phyloP scores from a whole-genome alignment of 106 monocot species.

The Cymbidium sinense region DNA sequence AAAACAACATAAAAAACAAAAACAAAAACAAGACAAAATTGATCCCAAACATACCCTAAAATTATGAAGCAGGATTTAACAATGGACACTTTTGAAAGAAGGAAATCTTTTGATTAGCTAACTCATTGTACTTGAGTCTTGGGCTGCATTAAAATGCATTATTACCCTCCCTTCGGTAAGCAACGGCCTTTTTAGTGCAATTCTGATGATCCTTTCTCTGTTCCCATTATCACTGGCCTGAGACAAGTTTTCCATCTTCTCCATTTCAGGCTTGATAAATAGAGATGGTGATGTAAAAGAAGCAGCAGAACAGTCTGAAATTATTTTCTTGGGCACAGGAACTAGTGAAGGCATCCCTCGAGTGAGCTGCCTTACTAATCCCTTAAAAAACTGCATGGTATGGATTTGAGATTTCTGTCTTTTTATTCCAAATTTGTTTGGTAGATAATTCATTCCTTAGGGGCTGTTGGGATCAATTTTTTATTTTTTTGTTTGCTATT shows the following conservation, averaged over 20 bases:
- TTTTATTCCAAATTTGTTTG: not conserved
- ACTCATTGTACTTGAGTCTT: not conserved
- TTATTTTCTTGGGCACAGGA: conserved; percentile 93
- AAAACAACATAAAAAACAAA: no score
- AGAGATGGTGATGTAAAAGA: conserved; percentile 6
- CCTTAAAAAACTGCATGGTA: conserved; percentile 59
- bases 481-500: no score
- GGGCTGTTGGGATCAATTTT: no score
- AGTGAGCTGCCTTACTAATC: conserved; percentile 93
- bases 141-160: not conserved
- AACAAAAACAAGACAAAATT: no score
- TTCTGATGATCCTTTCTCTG: not conserved
- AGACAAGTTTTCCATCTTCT: not conserved
- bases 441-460: not conserved
- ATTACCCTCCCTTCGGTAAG: not conserved
- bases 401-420: not conserved
- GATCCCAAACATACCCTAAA: no score
- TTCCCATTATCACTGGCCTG: not conserved
- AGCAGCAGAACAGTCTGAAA: conserved; percentile 52
- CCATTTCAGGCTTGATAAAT: conserved; percentile 25
- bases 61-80: no score
- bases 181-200: not conserved
- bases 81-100: no score
- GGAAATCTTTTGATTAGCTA: not conserved
- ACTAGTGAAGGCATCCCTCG: conserved; percentile 98